Base-by-base conservation (phyloP, 1,284 basidiomycete genomes). In the Anthracocystis setariae region DNA sequence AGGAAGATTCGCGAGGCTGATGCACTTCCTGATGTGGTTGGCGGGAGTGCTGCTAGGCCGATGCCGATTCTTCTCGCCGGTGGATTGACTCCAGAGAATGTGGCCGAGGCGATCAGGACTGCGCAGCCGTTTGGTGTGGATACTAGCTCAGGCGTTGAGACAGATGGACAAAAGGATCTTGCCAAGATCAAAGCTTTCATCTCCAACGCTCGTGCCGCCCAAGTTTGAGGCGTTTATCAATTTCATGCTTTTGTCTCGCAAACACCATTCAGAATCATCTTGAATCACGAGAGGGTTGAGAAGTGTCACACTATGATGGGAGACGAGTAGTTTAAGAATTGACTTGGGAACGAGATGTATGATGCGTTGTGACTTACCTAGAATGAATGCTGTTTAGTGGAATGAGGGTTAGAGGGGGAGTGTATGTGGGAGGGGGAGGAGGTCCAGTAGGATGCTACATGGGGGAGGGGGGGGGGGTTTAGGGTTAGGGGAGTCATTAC, bases 111-210 rank as follows among this genome's bases (percentile, higher is more conserved):
- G 2, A 54, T 80, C 29, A 20, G 46, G 33, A 20, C 18, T 3
- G 74, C 71, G 3, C 32, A 44, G 20, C 77, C 74, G 0, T 68
- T 74, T 12, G 73, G 65, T 21, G 76, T 81, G 20, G 81, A 82
- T 60, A 80, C 78, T 18, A 74, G 71, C 57, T 68, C 66, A 7
- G 81, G 81, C n/a, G 81, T 82, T 20, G 81, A 82, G 46, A 67
- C 61, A 0, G 75, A 75, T 10, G 80, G 81, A 15, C 47, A 35
- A 9, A 82, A 82, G 67, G 79, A 80, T 48, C 29, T 53, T 3
- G 54, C 33, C 10, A 75, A 75, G 65, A 80, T 82, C 53, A 44
- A 47, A 24, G 65, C 48, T 4, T 82, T 79, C 40, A 57, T 81
- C n/a, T 23, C 12, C 1, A 55, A 54, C 27, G 62, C 43, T 39